Evolutionary conservation across 169 alveolate species (phyloP).

Genomic region (Plasmodium inui): DNA sequence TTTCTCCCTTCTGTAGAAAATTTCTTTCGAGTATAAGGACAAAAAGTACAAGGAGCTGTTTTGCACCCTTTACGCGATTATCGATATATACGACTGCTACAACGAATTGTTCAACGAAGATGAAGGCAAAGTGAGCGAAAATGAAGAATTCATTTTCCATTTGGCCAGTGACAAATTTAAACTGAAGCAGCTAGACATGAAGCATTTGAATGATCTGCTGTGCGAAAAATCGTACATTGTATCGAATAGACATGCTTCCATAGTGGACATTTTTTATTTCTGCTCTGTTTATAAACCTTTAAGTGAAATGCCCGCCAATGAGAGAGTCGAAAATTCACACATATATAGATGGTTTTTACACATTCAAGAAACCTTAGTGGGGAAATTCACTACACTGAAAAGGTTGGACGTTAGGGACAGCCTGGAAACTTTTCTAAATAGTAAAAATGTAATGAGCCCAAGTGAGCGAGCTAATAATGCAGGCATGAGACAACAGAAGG

Average conservation of each 20-base stretch:
- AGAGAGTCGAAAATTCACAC: slow-evolving; percentile 39
- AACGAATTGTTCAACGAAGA: slow-evolving; percentile 44
- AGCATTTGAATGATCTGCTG: slow-evolving; percentile 53
- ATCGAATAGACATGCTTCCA: slow-evolving; percentile 37
- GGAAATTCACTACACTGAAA: slow-evolving; percentile 29
- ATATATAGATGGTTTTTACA: slow-evolving; percentile 65
- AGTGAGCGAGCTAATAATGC: slow-evolving; percentile 6
- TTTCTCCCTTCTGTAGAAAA: slow-evolving; percentile 30
- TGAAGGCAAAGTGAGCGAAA: slow-evolving; percentile 68
- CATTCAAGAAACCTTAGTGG: slow-evolving; percentile 54
- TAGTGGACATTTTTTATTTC: slow-evolving; percentile 69
- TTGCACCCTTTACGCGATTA: slow-evolving; percentile 60
- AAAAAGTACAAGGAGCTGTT: slow-evolving; percentile 42
- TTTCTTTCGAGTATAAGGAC: slow-evolving; percentile 19
- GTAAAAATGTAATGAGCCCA: background rate
- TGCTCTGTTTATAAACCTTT: slow-evolving; percentile 32
- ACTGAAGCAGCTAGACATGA: slow-evolving; percentile 39
- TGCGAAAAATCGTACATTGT: slow-evolving; percentile 50
- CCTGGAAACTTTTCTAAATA: slow-evolving; percentile 24
- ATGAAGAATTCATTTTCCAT: slow-evolving; percentile 62
- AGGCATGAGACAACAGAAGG: background rate
- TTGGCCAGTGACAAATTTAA: slow-evolving; percentile 51
- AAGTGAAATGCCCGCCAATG: slow-evolving; percentile 52
- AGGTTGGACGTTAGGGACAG: slow-evolving; percentile 16
- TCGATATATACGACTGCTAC: slow-evolving; percentile 43